A percentile compares a stretch with the other conserved stretches of the same genome.
These are phyloP conservation scores for Trichocomaceae sp. DNA, from an alignment of 2,329 filamentous ascomycete species.

Conservation along the genomic window DNA sequence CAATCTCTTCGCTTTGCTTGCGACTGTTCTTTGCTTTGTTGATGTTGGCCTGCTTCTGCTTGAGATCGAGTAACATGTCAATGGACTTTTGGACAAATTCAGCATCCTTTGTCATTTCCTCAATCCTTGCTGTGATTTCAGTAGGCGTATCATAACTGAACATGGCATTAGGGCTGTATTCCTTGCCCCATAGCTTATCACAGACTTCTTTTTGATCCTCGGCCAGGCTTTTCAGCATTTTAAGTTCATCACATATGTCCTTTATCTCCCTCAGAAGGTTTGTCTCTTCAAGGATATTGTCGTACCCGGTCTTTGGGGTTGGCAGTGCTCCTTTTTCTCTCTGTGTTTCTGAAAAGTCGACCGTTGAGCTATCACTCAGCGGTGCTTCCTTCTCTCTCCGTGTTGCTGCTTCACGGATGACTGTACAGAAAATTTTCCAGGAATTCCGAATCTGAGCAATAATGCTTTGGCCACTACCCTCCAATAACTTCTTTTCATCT, in stretches of 20 bases:
- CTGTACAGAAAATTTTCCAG: background rate
- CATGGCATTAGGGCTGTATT: background rate
- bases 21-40: background rate
- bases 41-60: constrained; percentile 1
- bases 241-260: constrained; percentile 20
- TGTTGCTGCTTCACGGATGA: background rate
- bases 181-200: constrained; percentile 7
- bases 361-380: too few relatives aligned
- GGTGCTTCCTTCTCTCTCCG: background rate
- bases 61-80: background rate
- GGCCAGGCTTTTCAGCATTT: constrained; percentile 17
- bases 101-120: constrained; percentile 14
- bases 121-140: constrained; percentile 7
- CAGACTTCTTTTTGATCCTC: constrained; percentile 15
- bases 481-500: background rate
- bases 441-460: background rate
- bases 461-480: background rate
- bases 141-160: background rate
- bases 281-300: constrained; percentile 12
- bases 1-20: background rate
- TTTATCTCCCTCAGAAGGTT: constrained; percentile 18
- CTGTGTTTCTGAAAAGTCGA: background rate
- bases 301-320: background rate
- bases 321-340: background rate
- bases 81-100: constrained; percentile 11